Base-by-base conservation (phyloP, 139 green algal species). In the Chlamydomonas urium region DNA sequence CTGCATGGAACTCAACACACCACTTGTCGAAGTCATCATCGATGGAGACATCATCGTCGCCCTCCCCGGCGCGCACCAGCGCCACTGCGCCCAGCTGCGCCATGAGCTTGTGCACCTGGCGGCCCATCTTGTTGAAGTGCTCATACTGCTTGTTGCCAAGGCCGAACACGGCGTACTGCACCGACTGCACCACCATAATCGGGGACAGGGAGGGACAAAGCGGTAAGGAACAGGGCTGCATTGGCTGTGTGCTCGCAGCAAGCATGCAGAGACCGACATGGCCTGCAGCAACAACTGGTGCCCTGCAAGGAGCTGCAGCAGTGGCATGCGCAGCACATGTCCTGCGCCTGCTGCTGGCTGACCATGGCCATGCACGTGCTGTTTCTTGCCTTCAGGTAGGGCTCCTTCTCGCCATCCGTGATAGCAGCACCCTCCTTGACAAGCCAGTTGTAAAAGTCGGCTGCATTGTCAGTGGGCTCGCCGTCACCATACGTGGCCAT, bases 61-160 rank as follows among this genome's bases (percentile, higher is more conserved):
- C 94, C 53, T 94, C 83, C 1, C 92, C 91, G 0, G 86, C 71
- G 1, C 71, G 65, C 24, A 89, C 66, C 4, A 99, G 38, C 2
- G 84, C 58, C 1, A 65, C 78, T 1, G 80, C 93, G 0, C 94
- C 94, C 56, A 96, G 71, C 0, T 69, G 57, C 24, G 76, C 77
- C 75, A 98, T 69, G 0, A 47, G 63, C 45, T 87, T 92, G 72
- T 93, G 67, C 35, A 94, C 80, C 35, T 87, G 82, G 71, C 92
- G 90, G 37, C 93, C 92, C 47, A 94, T 85, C 0, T 86, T 82
- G 71, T 92, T 95, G 82, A 98, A 99, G 83, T 98, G 93, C 84
- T 99, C 95, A 66, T 99, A 99, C 87, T 97, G 91, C 71, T 87
- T 91, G 85, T 98, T 99, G 47, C 95, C 95, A 32, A 99, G 83